Conservation (phyloP, 2,329 filamentous ascomycete species). For the Phaeosphaeriaceae sp. region DNA sequence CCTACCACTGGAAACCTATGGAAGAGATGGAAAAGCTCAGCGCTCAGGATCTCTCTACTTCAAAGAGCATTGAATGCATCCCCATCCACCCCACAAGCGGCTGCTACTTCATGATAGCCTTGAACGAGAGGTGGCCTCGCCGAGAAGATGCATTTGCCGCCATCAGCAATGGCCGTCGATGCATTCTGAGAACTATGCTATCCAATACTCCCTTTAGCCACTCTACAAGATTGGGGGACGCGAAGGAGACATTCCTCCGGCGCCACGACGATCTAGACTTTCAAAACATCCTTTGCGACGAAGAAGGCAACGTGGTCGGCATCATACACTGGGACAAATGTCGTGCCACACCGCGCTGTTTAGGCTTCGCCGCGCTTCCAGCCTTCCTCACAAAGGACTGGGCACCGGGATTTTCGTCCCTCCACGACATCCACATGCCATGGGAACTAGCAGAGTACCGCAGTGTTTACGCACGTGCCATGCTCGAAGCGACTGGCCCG, state of each 20-base stretch:
- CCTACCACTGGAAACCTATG: background rate
- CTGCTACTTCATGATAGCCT: background rate
- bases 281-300: conserved; percentile 30
- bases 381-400: conserved; percentile 17
- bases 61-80: background rate
- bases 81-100: background rate
- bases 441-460: conserved; percentile 10
- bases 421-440: background rate
- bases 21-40: background rate
- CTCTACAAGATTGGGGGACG: background rate
- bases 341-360: conserved; percentile 15
- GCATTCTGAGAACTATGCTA: conserved; percentile 4
- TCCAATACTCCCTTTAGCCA: conserved; percentile 1
- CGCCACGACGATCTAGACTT: conserved; percentile 26
- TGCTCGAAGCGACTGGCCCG: conserved; percentile 10
- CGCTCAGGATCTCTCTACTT: background rate
- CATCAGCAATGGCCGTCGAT: conserved; percentile 10
- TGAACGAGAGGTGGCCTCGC: conserved; percentile 4
- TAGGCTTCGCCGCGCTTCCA: conserved; percentile 11
- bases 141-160: conserved; percentile 3
- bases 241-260: conserved; percentile 24
- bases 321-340: conserved; percentile 26
- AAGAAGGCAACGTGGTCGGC: conserved; percentile 18
- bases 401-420: background rate
- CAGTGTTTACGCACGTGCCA: conserved; percentile 12